Evolutionary conservation across 2,329 filamentous ascomycete species (phyloP), one percentile per base, ranked within the genome.

Genomic region (Boeremia exigua): DNA sequence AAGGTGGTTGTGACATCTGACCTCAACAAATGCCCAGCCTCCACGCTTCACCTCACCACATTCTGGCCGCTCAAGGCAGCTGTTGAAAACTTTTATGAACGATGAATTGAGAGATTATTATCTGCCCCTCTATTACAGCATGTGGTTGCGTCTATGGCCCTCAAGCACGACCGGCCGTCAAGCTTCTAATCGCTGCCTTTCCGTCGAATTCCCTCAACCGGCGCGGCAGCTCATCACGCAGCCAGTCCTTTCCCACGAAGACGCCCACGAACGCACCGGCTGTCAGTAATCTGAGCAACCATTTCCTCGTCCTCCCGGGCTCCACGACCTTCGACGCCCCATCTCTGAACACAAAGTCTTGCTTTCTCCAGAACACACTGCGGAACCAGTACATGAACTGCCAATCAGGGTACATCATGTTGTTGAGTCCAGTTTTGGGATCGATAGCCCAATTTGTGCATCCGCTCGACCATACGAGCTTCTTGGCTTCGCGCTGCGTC

Each of bases 401-500:
- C 74, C 78, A 83, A 43, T 82, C 79, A 0, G 81, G 81, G 59
- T 82, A 84, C 75, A 84, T 81, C 62, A 80, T 79, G 6, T 79
- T 81, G 54, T 84, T 84, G 42, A 78, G 71, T 0, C 77, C 76
- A 0, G 80, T 81, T 40, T 74, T 75, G 0, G 72, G 67, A 54
- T 84, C 79, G 2, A 84, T 72, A 3, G 77, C 81, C 82, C 82
- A 84, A n/a, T 76, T 80, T 1, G 77, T 79, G 58, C 82, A 84
- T 0, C 82, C 81, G 1, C 76, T 77, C 0, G 75, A 67, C 79
- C 80, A 84, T 0, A 84, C 81, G 1, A 83, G 63, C 32, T 71
- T 70, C 40, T 72, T 78, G 0, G 78, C 76, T 47, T 76, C 74
- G 0, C 60, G 40, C 45, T 84, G 79, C 27, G 81, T 76, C 64